Base-by-base conservation (phyloP, 441 rosid species). In the Pelargonium myrrhifolium region DNA sequence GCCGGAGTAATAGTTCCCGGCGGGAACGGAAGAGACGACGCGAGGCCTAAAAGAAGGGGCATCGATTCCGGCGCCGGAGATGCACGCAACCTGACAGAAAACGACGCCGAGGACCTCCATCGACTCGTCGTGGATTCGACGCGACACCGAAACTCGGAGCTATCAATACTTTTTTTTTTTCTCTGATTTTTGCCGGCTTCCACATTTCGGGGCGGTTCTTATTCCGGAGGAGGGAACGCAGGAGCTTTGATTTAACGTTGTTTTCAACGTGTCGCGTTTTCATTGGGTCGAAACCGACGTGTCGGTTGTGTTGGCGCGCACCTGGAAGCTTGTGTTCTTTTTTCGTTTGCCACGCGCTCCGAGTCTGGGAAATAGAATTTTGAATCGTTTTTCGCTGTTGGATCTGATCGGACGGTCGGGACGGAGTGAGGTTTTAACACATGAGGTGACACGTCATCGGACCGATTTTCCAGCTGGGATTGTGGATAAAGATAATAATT, bases 31-130 rank as follows among this genome's bases (percentile, higher is more conserved):
- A 61, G 6, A 61, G 42, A 28, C 64, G 37, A 4, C 42, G 20
- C 64, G 64, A 31, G 64, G 40, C 26, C 18, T 17, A 20, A 42
- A 42, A 64, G 15, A 17, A 18, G 20, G 59, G 64, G 47, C 1
- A 18, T 55, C 55, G 64, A 55, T 49, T n/a, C 71, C 74, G n/a
- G 71, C 72, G 24, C 80, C 64, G 56, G 80, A 68, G 20, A 68
- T 69, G 40, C 58, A 65, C 0, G 75, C 77, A 18, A 81, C 53
- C 24, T 65, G 78, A 2, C 84, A 73, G 72, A 77, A 71, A 35
- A 76, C 75, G 14, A 69, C 74, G 64, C 82, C 79, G 72, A 82
- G 74, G 26, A 45, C 72, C 65, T 79, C 81, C 83, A 81, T 76
- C 51, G 15, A 10, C 26, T 26, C 58, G 26, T 6, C 24, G 39